A percentile compares a stretch with the other conserved stretches of the same genome.
Conservation (phyloP, 208 protist genomes). For the Strigomonas culicis region DNA sequence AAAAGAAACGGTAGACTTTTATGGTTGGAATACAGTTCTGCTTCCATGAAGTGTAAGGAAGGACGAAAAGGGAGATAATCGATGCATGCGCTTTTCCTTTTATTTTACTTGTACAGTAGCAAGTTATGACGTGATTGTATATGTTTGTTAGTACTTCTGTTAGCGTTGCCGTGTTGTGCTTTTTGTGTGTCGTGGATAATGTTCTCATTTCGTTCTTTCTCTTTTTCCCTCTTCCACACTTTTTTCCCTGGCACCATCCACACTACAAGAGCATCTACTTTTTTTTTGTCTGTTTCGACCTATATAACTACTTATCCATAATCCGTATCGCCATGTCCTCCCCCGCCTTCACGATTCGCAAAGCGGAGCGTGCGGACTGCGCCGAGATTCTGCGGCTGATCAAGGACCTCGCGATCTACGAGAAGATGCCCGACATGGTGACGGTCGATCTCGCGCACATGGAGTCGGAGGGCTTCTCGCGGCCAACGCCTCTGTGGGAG, state of each 20-base stretch:
- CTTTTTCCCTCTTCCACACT: background rate
- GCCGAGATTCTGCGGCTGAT: slow-evolving; percentile 34
- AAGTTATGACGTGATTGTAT: too few species aligned
- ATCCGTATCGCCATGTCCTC: background rate
- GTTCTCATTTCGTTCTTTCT: background rate
- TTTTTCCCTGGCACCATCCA: background rate
- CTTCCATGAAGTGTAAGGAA: too few species aligned
- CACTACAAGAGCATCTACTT: background rate
- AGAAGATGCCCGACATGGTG: slow-evolving; percentile 29
- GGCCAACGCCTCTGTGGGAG: slow-evolving; percentile 23
- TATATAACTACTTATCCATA: background rate
- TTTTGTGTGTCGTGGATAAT: background rate
- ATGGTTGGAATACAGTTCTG: too few species aligned
- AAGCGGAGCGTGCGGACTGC: slow-evolving; percentile 23
- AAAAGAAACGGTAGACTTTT: too few species aligned
- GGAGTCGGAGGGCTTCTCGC: slow-evolving; percentile 31
- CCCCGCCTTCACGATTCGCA: slow-evolving; percentile 23
- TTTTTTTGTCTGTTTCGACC: background rate
- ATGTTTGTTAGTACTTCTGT: too few species aligned
- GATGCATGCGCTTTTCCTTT: too few species aligned
- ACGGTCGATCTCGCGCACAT: slow-evolving; percentile 32
- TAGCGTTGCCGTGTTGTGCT: too few species aligned
- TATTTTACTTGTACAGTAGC: too few species aligned
- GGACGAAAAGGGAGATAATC: too few species aligned
- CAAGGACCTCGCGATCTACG: slow-evolving; percentile 38